Evolutionary conservation across 768 basidiomycete genomes (phyloP).

Genomic region (Zangia roseola): DNA sequence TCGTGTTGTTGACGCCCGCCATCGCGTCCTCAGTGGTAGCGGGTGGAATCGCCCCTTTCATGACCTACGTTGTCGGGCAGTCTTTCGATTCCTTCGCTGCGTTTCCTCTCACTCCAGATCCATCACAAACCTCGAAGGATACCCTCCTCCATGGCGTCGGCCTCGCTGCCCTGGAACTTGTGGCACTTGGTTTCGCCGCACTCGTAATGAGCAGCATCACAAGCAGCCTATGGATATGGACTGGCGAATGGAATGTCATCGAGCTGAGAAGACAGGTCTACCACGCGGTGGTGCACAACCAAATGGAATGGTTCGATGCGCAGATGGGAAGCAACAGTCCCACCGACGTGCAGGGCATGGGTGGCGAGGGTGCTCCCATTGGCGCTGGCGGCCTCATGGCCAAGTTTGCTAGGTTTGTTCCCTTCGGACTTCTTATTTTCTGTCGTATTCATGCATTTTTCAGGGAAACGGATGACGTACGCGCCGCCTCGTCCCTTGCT

Average conservation of each 20-base stretch:
- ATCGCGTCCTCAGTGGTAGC: slow-evolving; percentile 57
- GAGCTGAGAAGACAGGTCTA: slow-evolving; percentile 70
- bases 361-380: slow-evolving; percentile 48
- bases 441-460: slow-evolving; percentile 7
- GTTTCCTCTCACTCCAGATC: slow-evolving; percentile 46
- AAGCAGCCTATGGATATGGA: slow-evolving; percentile 81
- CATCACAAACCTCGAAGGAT: slow-evolving; percentile 44
- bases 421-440: not conserved
- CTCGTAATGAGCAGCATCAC: slow-evolving; percentile 74
- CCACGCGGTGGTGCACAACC: slow-evolving; percentile 58
- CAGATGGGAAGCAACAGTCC: slow-evolving; percentile 63
- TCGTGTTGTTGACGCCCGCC: slow-evolving; percentile 63
- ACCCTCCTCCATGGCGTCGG: slow-evolving; percentile 57
- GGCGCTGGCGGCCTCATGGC: slow-evolving; percentile 93
- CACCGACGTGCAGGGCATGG: slow-evolving; percentile 33
- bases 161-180: slow-evolving; percentile 59
- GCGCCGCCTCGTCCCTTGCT: slow-evolving; percentile 78
- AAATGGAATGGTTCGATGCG: slow-evolving; percentile 90
- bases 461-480: slow-evolving; percentile 94
- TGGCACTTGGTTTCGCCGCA: slow-evolving; percentile 63
- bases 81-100: slow-evolving; percentile 71
- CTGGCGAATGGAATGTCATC: slow-evolving; percentile 77
- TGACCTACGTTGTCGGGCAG: slow-evolving; percentile 79
- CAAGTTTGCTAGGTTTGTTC: slow-evolving; percentile 74
- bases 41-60: slow-evolving; percentile 78